phyloP scores from a whole-genome alignment of 306 rosid genomes.

The Morella rubra region DNA sequence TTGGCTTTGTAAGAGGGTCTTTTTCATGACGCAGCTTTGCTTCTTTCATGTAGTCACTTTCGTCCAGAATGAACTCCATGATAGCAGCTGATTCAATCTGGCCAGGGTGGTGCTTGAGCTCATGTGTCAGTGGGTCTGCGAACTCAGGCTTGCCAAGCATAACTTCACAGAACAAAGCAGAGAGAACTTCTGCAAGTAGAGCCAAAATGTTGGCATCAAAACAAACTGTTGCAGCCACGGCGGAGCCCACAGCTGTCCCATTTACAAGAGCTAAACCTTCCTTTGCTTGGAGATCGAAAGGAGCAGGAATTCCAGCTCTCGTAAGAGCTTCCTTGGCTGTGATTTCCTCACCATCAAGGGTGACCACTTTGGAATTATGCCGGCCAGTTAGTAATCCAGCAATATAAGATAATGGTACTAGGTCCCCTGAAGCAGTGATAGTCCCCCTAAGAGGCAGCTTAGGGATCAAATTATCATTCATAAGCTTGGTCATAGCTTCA shows the following conservation, averaged over 20 bases:
- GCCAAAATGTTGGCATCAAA: conserved; percentile 37
- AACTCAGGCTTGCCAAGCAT: conserved; percentile 40
- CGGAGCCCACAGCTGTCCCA: conserved; percentile 38
- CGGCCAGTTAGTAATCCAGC: conserved; percentile 37
- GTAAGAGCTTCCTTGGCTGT: conserved; percentile 33
- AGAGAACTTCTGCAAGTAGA: conserved; percentile 28
- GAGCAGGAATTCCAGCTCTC: conserved; percentile 30
- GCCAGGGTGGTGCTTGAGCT: conserved; percentile 44
- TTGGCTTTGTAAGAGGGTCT: conserved; percentile 38
- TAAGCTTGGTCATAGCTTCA: conserved; percentile 32
- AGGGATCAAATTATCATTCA: conserved; percentile 19
- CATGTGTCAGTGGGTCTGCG: conserved; percentile 36
- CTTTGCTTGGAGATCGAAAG: conserved; percentile 42
- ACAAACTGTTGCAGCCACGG: conserved; percentile 37
- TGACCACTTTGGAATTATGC: conserved; percentile 36
- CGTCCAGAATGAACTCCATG: conserved; percentile 34
- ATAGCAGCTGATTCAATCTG: conserved; percentile 39
- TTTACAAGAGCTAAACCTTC: conserved; percentile 45
- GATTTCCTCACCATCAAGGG: conserved; percentile 23
- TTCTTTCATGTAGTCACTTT: conserved; percentile 32
- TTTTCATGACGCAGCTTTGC: conserved; percentile 31
- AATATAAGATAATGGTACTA: conserved; percentile 41
- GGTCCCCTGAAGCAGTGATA: conserved; percentile 44
- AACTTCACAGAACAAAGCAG: conserved; percentile 37
- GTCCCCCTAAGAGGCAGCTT: neutral